These are phyloP conservation scores for Asterella californica DNA, from an alignment of 225 moss, liverwort and hornwort species.

Conservation along the genomic window DNA sequence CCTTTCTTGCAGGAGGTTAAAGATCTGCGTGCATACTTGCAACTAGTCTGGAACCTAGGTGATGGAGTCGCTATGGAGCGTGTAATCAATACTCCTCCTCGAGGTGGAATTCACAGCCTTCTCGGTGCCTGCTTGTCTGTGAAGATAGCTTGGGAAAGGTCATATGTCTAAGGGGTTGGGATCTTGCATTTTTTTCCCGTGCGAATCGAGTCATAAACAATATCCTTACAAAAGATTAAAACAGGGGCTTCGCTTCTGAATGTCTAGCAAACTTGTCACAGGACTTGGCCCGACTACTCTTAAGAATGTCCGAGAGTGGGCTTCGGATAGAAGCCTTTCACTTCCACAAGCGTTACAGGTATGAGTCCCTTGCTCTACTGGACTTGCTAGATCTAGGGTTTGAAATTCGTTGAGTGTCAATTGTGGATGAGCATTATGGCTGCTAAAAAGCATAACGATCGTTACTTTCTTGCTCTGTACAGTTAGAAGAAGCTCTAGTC, in stretches of 20 bases:
- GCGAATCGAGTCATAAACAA: neutral
- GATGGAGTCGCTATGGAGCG: slow-evolving; percentile 45
- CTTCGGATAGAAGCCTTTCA: slow-evolving; percentile 32
- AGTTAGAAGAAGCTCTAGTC: too few species aligned
- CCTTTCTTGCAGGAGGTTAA: slow-evolving; percentile 37
- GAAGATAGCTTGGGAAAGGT: neutral
- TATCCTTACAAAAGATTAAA: neutral
- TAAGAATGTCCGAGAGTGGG: slow-evolving; percentile 36
- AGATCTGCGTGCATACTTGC: slow-evolving; percentile 50
- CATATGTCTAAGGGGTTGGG: neutral
- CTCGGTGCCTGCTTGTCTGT: neutral
- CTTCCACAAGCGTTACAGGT: slow-evolving; percentile 43
- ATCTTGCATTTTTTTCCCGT: too few species aligned
- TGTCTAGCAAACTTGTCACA: slow-evolving; percentile 13
- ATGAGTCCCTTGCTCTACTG: slow-evolving; percentile 5
- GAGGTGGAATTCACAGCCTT: slow-evolving; percentile 23
- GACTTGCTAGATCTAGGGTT: neutral
- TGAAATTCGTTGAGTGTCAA: neutral
- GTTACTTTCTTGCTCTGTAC: neutral
- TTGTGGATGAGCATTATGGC: neutral
- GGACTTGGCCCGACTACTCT: slow-evolving; percentile 45
- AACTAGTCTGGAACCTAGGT: slow-evolving; percentile 38
- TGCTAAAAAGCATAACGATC: neutral
- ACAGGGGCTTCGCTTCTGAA: neutral
- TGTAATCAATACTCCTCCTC: slow-evolving; percentile 46